Evolutionary conservation across 192 early-diverging fungal genomes (phyloP).

Genomic region (Mortierella claussenii): DNA sequence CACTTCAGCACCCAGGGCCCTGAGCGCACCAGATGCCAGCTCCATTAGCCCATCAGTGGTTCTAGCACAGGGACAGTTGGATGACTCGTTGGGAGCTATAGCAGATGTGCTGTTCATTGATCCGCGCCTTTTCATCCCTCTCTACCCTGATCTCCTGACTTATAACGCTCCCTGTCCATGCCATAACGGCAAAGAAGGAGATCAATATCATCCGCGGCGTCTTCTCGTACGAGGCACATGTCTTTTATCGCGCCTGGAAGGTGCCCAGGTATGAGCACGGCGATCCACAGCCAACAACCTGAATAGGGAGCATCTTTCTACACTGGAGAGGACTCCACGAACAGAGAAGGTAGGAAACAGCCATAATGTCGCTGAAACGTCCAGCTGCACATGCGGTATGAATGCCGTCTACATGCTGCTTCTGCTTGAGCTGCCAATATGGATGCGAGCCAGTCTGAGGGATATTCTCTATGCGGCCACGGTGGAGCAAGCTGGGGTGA

Average conservation of each 20-base stretch:
- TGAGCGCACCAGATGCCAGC: too few relatives aligned
- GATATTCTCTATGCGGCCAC: slow-evolving; percentile 10
- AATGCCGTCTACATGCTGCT: too few relatives aligned
- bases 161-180: too few relatives aligned
- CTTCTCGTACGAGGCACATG: neutral
- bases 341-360: neutral
- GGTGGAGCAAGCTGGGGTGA: neutral
- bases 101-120: too few relatives aligned
- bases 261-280: slow-evolving; percentile 7
- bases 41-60: too few relatives aligned
- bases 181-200: slow-evolving; percentile 12
- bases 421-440: neutral
- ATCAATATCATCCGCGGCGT: slow-evolving; percentile 5
- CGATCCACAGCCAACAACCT: slow-evolving; percentile 3
- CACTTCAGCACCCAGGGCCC: too few relatives aligned
- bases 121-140: too few relatives aligned
- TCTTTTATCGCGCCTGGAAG: slow-evolving; percentile 29
- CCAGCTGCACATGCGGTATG: neutral
- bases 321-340: neutral
- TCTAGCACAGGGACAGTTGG: too few relatives aligned
- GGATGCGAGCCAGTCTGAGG: neutral
- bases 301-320: neutral
- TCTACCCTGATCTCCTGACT: too few relatives aligned
- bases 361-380: too few relatives aligned
- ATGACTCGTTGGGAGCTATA: too few relatives aligned